Percentiles rank a stretch among this genome's conserved stretches.
Evolutionary conservation across 2,329 filamentous ascomycete genomes (phyloP).

Genomic region (Annulohypoxylon truncatum): DNA sequence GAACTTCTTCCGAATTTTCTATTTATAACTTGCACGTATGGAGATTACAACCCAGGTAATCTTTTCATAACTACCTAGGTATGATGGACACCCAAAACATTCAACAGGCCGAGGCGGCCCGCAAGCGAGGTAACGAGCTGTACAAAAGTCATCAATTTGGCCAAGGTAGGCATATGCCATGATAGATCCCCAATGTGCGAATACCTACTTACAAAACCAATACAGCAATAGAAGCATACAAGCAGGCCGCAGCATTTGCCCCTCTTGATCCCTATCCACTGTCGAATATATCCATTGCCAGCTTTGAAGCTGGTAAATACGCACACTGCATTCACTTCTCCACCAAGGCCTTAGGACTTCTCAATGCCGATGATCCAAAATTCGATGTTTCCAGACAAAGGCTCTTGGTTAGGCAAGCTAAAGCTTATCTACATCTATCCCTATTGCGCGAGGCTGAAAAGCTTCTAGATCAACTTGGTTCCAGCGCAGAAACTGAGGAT

Average conservation of each 20-base stretch:
- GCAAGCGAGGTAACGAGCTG: slow-evolving; percentile 26
- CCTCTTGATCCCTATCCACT: slow-evolving; percentile 30
- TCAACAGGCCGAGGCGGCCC: neutral
- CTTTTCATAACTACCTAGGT: too few species aligned
- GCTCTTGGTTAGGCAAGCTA: slow-evolving; percentile 30
- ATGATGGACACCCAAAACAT: slow-evolving; percentile 4
- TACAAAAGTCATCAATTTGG: slow-evolving; percentile 21
- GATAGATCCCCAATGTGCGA: neutral
- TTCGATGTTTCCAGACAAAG: neutral
- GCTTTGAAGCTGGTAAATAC: slow-evolving; percentile 37
- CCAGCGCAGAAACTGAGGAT: slow-evolving; percentile 11
- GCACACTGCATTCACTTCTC: slow-evolving; percentile 23
- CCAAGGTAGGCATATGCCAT: slow-evolving; percentile 20
- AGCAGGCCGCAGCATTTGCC: slow-evolving; percentile 22
- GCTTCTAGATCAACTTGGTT: slow-evolving; percentile 4
- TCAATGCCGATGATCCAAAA: neutral
- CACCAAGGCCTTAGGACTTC: slow-evolving; percentile 17
- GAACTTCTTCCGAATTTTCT: too few species aligned
- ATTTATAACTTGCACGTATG: neutral
- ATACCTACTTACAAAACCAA: neutral
- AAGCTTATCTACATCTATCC: slow-evolving; percentile 28
- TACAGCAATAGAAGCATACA: slow-evolving; percentile 30
- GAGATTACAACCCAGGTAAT: neutral
- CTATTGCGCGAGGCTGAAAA: slow-evolving; percentile 7
- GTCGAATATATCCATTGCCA: slow-evolving; percentile 34